These are phyloP conservation scores for Hypoxylon sp. DNA, from an alignment of 2,329 filamentous ascomycete species.

Conservation along the genomic window DNA sequence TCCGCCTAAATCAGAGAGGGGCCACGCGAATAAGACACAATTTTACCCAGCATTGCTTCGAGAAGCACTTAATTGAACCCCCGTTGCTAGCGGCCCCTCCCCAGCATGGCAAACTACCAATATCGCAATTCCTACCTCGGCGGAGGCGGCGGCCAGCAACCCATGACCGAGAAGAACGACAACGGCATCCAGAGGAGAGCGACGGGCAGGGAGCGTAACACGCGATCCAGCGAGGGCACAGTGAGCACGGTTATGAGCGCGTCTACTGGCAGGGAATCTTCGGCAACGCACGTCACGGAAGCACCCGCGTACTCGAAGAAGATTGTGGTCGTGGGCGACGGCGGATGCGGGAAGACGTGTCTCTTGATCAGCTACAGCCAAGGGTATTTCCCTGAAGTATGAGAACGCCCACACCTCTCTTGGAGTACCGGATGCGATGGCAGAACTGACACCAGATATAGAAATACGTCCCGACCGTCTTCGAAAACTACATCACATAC, in stretches of 20 bases:
- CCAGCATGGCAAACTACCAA: conserved; percentile 65
- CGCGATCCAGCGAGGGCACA: conserved; percentile 87
- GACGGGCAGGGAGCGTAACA: conserved; percentile 61
- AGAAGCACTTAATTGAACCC: conserved; percentile 23
- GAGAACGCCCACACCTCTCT: conserved; percentile 43
- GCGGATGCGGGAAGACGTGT: conserved; percentile 98
- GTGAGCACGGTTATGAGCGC: conserved; percentile 86
- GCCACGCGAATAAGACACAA: conserved; percentile 25
- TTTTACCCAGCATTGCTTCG: conserved; percentile 35
- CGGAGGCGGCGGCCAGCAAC: conserved; percentile 49
- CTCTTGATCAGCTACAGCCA: conserved; percentile 98
- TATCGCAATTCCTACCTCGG: conserved; percentile 67
- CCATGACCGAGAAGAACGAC: conserved; percentile 56
- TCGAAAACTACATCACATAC: conserved; percentile 99
- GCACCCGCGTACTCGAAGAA: conserved; percentile 97
- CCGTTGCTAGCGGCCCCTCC: conserved; percentile 21
- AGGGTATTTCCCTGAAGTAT: conserved; percentile 98
- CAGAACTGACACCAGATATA: conserved; percentile 55
- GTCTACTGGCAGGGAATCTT: conserved; percentile 80
- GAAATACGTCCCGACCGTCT: conserved; percentile 99
- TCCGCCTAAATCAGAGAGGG: conserved; percentile 23
- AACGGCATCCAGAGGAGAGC: conserved; percentile 54
- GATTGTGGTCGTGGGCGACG: conserved; percentile 98
- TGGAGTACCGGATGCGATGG: neutral
- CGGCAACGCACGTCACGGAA: conserved; percentile 87